A percentile compares a stretch with the other conserved stretches of the same genome.
Evolutionary conservation across 768 basidiomycete species (phyloP).

Genomic region (Amanita rubescens): DNA sequence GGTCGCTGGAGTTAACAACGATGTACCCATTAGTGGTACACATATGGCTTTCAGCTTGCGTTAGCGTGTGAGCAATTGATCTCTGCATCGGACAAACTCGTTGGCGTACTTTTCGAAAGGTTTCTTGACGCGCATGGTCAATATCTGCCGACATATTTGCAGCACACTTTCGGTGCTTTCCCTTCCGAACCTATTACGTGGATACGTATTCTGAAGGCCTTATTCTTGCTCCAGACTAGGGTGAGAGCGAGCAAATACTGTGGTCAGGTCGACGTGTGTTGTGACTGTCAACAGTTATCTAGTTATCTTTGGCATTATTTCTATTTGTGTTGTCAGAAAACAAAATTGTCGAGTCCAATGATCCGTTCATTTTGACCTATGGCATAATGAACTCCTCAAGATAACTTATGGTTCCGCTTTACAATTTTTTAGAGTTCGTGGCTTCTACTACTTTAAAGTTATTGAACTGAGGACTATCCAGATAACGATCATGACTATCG

Average conservation of each 20-base stretch:
- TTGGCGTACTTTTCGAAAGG: constrained; percentile 17
- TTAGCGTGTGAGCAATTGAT: background rate
- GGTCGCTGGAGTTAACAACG: constrained; percentile 51
- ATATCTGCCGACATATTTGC: background rate
- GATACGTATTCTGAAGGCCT: no score
- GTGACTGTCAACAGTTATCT: no score
- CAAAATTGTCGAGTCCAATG: no score
- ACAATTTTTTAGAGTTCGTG: background rate
- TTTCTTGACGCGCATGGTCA: constrained; percentile 11
- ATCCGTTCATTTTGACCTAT: no score
- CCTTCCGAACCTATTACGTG: no score
- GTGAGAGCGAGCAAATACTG: no score
- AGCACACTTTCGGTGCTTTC: no score
- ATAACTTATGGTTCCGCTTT: background rate
- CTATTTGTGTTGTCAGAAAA: background rate
- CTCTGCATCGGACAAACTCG: background rate
- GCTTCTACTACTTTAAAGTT: background rate
- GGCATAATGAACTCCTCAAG: no score
- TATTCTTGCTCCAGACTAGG: no score
- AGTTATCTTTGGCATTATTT: background rate
- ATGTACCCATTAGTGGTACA: constrained; percentile 71
- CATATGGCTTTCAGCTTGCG: constrained; percentile 62
- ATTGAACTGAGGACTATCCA: background rate
- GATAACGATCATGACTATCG: constrained; percentile 24
- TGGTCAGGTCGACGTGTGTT: no score